These are phyloP conservation scores for Ampelocalamus luodianensis DNA, from an alignment of 176 grass and related monocot genomes.

Conservation along the genomic window DNA sequence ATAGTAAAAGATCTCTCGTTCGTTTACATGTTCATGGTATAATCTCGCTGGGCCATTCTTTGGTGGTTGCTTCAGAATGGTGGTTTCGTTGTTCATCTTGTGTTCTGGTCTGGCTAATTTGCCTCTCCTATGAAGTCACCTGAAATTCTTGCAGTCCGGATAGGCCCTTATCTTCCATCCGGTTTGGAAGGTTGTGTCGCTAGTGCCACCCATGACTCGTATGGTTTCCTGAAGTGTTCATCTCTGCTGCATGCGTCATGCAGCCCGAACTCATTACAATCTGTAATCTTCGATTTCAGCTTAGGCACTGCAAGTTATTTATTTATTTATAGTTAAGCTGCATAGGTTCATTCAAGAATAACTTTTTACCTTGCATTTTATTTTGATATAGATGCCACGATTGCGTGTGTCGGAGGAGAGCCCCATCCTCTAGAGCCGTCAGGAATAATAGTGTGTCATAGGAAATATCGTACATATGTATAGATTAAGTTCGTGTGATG, in stretches of 20 bases:
- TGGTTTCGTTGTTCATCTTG: neutral
- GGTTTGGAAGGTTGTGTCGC: neutral
- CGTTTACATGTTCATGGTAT: constrained; percentile 16
- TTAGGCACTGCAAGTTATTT: neutral
- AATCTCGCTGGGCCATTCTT: neutral
- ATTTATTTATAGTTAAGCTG: neutral
- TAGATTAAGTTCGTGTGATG: no score
- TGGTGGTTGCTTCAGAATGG: neutral
- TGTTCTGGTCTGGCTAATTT: neutral
- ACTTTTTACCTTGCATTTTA: no score
- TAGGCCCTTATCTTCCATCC: neutral
- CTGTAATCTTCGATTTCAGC: neutral
- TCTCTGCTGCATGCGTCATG: neutral
- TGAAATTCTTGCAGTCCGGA: no score
- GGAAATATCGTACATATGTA: no score
- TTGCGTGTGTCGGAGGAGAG: neutral
- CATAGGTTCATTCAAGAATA: neutral
- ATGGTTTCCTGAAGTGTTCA: neutral
- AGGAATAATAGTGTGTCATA: no score
- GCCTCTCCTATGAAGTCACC: no score
- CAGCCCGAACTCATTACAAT: neutral
- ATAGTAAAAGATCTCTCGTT: neutral
- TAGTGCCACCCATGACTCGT: neutral
- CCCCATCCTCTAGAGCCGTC: no score
- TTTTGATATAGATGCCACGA: neutral